Evolutionary conservation across 768 basidiomycete genomes (phyloP).

Genomic region (Leccinum subgranulosum): DNA sequence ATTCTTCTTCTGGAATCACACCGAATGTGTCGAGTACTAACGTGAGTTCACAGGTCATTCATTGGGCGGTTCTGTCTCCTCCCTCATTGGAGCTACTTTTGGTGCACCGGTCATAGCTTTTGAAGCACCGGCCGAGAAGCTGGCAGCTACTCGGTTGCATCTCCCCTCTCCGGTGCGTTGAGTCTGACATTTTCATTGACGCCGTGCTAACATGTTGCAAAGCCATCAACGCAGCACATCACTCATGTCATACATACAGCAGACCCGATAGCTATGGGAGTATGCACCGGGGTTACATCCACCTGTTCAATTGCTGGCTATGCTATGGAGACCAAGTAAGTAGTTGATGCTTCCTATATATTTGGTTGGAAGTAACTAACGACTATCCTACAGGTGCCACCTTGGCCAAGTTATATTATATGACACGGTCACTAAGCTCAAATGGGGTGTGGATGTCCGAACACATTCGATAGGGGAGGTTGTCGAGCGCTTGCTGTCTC

Average conservation of each 20-base stretch:
- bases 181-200: neutral
- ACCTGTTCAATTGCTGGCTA: conserved; percentile 82
- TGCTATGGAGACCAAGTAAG: conserved; percentile 70
- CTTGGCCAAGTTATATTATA: conserved; percentile 78
- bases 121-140: conserved; percentile 75
- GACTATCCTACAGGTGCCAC: conserved; percentile 60
- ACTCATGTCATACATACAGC: conserved; percentile 92
- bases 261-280: conserved; percentile 89
- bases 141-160: conserved; percentile 75
- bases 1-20: neutral
- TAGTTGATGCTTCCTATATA: neutral
- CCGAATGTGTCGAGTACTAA: neutral
- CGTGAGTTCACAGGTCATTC: conserved; percentile 50
- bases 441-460: conserved; percentile 74
- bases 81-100: conserved; percentile 84
- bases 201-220: conserved; percentile 2
- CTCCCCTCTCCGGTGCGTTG: conserved; percentile 75
- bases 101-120: conserved; percentile 91
- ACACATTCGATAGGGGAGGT: conserved; percentile 71
- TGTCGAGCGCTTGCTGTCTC: conserved; percentile 61
- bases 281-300: conserved; percentile 73
- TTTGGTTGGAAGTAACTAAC: neutral
- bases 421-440: conserved; percentile 78
- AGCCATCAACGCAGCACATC: conserved; percentile 73
- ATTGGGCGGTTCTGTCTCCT: conserved; percentile 82